These are phyloP conservation scores for Pythium dissotocum DNA, from an alignment of 352 stramenopile genomes.

Conservation along the genomic window DNA sequence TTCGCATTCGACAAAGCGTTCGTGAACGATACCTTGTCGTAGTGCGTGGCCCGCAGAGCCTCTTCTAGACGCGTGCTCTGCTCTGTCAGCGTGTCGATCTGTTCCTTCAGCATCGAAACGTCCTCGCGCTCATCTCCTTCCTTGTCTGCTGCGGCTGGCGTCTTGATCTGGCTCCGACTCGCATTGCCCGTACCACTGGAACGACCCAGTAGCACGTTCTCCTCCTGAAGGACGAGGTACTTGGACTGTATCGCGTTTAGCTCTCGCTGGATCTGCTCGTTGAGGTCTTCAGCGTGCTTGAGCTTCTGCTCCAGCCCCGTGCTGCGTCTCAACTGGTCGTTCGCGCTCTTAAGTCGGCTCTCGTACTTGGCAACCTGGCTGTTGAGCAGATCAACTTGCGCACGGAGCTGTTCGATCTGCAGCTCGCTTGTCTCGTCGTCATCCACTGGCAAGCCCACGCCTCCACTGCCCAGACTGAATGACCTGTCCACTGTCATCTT, in stretches of 20 bases:
- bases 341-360: conserved; percentile 58
- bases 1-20: conserved; percentile 77
- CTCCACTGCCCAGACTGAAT: neutral
- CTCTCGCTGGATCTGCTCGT: conserved; percentile 54
- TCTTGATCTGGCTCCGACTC: conserved; percentile 6
- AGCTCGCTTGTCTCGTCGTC: conserved; percentile 48
- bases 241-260: conserved; percentile 46
- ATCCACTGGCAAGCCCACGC: neutral
- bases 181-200: neutral
- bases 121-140: neutral
- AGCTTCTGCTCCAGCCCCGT: conserved; percentile 54
- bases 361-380: conserved; percentile 85
- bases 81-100: conserved; percentile 47
- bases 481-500: conserved; percentile 43
- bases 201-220: conserved; percentile 35
- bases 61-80: conserved; percentile 76
- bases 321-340: conserved; percentile 49
- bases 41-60: conserved; percentile 67
- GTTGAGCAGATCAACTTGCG: conserved; percentile 76
- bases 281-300: conserved; percentile 48
- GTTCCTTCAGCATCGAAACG: conserved; percentile 40
- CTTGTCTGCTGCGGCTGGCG: neutral
- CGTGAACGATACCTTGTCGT: conserved; percentile 86
- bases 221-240: conserved; percentile 53
- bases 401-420: conserved; percentile 68